Conservation (phyloP, 495 filamentous ascomycete species). For the Tricharina praecox region DNA sequence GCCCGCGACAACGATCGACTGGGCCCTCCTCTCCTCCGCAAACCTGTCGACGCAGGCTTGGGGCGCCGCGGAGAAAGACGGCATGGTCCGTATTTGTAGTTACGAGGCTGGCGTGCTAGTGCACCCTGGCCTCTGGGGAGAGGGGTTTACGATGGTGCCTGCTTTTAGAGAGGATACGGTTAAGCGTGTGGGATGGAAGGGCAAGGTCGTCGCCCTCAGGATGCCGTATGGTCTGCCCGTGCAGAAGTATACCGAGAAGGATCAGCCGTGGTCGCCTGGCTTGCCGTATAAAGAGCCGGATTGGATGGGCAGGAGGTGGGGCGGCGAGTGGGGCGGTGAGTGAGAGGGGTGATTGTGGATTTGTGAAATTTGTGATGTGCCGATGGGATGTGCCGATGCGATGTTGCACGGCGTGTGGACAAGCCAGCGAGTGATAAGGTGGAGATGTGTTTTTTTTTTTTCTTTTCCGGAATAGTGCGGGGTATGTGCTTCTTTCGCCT, state of each 20-base stretch:
- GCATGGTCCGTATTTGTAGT: slow-evolving; percentile 54
- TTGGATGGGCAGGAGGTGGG: slow-evolving; percentile 48
- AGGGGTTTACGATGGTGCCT: slow-evolving; percentile 43
- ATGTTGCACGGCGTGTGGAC: too few species aligned
- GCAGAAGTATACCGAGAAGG: slow-evolving; percentile 40
- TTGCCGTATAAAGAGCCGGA: slow-evolving; percentile 45
- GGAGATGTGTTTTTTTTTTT: too few species aligned
- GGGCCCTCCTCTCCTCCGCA: slow-evolving; percentile 72
- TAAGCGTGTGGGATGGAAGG: background rate
- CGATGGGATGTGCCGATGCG: too few species aligned
- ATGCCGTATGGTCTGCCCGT: slow-evolving; percentile 77
- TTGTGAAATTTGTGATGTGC: too few species aligned
- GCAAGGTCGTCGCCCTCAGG: slow-evolving; percentile 44
- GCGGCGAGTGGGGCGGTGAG: too few species aligned
- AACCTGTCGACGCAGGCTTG: slow-evolving; percentile 83
- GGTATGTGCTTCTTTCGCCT: too few species aligned
- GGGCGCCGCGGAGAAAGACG: slow-evolving; percentile 43
- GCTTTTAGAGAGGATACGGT: slow-evolving; percentile 37
- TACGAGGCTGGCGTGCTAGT: slow-evolving; percentile 78
- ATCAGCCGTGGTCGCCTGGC: slow-evolving; percentile 70
- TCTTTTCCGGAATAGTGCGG: too few species aligned
- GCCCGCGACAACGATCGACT: slow-evolving; percentile 44
- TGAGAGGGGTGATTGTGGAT: too few species aligned
- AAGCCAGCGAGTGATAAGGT: too few species aligned
- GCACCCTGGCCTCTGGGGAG: slow-evolving; percentile 55